Evolutionary conservation across 148 eudicot genomes (phyloP).

Genomic region (Chenopodium formosanum): DNA sequence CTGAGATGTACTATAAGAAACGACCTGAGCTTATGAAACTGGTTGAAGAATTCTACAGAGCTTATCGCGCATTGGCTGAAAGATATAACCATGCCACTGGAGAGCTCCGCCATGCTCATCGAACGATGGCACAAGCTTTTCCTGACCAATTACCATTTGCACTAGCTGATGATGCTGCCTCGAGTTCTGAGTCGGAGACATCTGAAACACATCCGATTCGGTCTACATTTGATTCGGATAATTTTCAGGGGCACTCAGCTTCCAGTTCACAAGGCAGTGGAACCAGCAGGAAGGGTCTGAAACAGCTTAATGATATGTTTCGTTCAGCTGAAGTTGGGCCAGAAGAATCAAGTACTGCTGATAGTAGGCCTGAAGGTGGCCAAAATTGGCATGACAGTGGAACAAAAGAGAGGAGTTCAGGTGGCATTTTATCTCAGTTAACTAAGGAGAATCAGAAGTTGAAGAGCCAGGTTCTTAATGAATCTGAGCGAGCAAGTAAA

Average conservation of each 20-base stretch:
- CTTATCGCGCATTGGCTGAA: constrained; percentile 96
- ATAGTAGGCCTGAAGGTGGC: constrained; percentile 19
- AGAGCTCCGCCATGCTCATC: constrained; percentile 89
- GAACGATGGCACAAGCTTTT: constrained; percentile 81
- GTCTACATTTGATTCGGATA: constrained; percentile 43
- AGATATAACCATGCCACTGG: constrained; percentile 96
- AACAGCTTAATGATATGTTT: constrained; percentile 67
- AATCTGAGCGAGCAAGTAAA: constrained; percentile 54
- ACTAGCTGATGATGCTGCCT: constrained; percentile 62
- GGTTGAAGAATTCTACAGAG: constrained; percentile 98
- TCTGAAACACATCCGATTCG: constrained; percentile 45
- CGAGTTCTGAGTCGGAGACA: constrained; percentile 49
- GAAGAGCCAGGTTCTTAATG: constrained; percentile 36
- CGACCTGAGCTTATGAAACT: constrained; percentile 96
- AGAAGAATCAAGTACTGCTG: constrained; percentile 34
- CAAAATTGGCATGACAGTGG: not conserved
- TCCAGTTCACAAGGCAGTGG: constrained; percentile 28
- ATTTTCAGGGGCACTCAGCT: constrained; percentile 29
- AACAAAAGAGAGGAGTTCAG: constrained; percentile 23
- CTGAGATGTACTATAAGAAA: constrained; percentile 97
- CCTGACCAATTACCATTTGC: constrained; percentile 67
- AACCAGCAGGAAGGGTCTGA: constrained; percentile 52
- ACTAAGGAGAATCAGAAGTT: constrained; percentile 50
- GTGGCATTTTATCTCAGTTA: constrained; percentile 31
- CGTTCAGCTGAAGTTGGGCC: constrained; percentile 30